Base-by-base conservation (phyloP, 805 yeast genomes). In the Teunomyces tritomae region DNA sequence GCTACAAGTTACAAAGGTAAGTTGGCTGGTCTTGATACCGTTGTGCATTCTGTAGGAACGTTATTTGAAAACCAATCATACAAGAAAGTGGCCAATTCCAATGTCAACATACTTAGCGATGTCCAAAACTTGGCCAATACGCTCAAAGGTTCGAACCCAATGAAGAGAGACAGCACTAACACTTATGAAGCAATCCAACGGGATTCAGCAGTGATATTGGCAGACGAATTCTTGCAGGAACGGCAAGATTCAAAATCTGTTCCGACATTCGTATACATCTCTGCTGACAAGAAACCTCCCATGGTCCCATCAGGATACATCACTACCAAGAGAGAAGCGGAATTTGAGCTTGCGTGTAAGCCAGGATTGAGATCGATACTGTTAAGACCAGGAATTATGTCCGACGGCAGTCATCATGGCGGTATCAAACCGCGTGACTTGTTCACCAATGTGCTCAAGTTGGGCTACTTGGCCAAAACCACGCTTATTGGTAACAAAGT, bases 361-460 rank as follows among this genome's bases (percentile, higher is more conserved):
- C 60, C 64, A 2, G 61, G 61, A 1, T 68, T 87, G 20, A 75
- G 92, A 48, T 70, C 85, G 0, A 80, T 90, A 1, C 62, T 86
- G 11, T 52, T 87, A 65, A 75, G 96, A 50, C 97, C 97, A 0
- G 95, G 95, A 0, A 81, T 89, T 56, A 83, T 90, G 90, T 86
- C 70, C 58, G 95, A 88, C 59, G 80, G 73, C 14, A 56, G 53
- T 32, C 58, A 58, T 37, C 53, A 59, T 2, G 53, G 60, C 6
- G 52, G 57, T 5, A 56, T 59, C 28, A 68, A 68, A 42, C 56
- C 56, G 65, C 65, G 88, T 47, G 65, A 69, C 9, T 48, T 68
- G 1, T 50, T 84, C 39, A 77, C 74, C 47, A 51, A 58, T 17
- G 64, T 74, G 2, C 62, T 86, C 26, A 69, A 74, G 40, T 27